Conservation (phyloP, 768 basidiomycete genomes). For the Amanita pallidorosea region DNA sequence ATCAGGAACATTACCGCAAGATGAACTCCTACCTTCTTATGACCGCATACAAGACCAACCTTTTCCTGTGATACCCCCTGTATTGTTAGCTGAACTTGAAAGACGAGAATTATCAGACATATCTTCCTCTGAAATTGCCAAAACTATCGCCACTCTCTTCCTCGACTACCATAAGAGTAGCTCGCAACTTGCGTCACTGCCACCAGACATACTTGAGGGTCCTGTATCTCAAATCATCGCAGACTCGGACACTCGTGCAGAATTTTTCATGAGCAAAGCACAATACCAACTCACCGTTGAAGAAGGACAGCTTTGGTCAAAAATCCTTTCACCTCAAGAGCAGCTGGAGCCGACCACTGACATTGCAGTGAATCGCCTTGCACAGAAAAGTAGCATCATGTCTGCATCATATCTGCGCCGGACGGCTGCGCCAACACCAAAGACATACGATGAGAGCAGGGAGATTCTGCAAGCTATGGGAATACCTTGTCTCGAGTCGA, state of each 20-base stretch:
- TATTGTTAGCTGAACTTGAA: constrained; percentile 11
- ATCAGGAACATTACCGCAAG: background rate
- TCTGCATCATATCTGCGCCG: constrained; percentile 58
- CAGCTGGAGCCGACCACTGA: constrained; percentile 1
- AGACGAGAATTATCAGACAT: background rate
- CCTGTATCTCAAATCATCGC: constrained; percentile 11
- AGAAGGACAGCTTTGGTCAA: constrained; percentile 53
- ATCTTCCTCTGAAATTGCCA: background rate
- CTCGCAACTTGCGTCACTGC: constrained; percentile 30
- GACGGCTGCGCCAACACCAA: constrained; percentile 45
- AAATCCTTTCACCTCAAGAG: constrained; percentile 16
- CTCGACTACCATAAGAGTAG: constrained; percentile 36
- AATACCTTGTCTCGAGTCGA: constrained; percentile 62
- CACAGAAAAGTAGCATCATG: constrained; percentile 43
- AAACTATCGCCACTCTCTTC: constrained; percentile 32
- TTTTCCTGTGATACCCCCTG: constrained; percentile 3
- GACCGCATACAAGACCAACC: constrained; percentile 6
- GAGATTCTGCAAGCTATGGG: constrained; percentile 71
- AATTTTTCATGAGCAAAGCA: constrained; percentile 46
- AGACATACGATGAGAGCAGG: constrained; percentile 62
- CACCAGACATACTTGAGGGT: constrained; percentile 12
- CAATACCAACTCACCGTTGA: constrained; percentile 50
- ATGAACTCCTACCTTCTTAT: background rate
- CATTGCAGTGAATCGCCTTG: constrained; percentile 14
- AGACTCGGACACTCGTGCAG: constrained; percentile 24